Percentiles rank a stretch among this genome's conserved stretches.
These are phyloP conservation scores for Fraxinus anomala DNA, from an alignment of 257 asterid genomes.

Conservation along the genomic window DNA sequence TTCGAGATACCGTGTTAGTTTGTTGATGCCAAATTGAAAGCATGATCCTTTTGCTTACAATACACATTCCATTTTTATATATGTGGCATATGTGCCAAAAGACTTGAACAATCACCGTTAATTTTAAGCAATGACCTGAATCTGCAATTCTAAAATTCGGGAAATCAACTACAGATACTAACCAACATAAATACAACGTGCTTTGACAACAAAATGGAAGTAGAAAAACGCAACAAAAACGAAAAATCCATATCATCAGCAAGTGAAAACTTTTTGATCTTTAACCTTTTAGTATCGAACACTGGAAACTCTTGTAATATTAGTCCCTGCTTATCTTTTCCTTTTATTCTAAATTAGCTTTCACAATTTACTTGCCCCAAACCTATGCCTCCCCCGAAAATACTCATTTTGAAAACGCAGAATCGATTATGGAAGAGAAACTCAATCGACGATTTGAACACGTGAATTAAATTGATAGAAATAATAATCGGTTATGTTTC, in stretches of 20 bases:
- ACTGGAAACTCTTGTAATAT: neutral
- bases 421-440: neutral
- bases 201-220: neutral
- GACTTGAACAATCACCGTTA: neutral
- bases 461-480: neutral
- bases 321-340: neutral
- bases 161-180: neutral
- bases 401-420: neutral
- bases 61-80: neutral
- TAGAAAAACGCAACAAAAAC: neutral
- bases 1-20: neutral
- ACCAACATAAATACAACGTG: neutral
- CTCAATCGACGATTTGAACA: neutral
- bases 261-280: neutral
- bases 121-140: neutral
- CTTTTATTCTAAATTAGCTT: neutral
- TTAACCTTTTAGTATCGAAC: neutral
- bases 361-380: neutral
- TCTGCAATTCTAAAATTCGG: neutral
- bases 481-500: neutral
- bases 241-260: neutral
- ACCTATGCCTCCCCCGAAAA: neutral
- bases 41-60: neutral
- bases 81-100: too few relatives aligned
- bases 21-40: neutral